A percentile compares a stretch with the other conserved stretches of the same genome.
Conservation (phyloP, 139 green algal species). For the Ulvella scutata region DNA sequence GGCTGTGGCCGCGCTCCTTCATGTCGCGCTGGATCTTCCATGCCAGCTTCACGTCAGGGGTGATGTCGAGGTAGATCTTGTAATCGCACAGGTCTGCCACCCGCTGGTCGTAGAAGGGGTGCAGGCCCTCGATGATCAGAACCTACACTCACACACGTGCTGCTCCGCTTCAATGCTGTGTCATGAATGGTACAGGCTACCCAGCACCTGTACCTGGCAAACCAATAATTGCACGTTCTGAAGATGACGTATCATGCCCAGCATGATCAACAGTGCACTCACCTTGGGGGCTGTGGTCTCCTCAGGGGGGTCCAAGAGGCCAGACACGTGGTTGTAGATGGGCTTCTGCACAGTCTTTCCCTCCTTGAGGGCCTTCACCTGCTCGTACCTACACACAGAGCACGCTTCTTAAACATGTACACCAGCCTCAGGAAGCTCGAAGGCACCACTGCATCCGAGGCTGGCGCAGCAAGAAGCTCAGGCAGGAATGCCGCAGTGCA, state of each 20-base stretch:
- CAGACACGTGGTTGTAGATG: slow-evolving; percentile 99
- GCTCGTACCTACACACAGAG: slow-evolving; percentile 4
- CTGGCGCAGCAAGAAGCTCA: too few species aligned
- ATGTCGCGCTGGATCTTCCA: slow-evolving; percentile 99
- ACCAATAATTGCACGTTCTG: not conserved
- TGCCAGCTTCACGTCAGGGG: slow-evolving; percentile 97
- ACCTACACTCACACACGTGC: slow-evolving; percentile 28
- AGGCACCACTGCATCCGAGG: too few species aligned
- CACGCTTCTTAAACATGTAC: too few species aligned
- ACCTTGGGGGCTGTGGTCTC: slow-evolving; percentile 74
- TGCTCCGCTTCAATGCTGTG: not conserved
- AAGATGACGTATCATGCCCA: not conserved
- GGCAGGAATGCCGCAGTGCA: too few species aligned
- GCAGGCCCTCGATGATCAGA: slow-evolving; percentile 95
- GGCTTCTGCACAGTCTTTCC: slow-evolving; percentile 95
- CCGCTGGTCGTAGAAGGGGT: slow-evolving; percentile 96
- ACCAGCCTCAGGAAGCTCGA: too few species aligned
- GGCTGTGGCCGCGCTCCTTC: slow-evolving; percentile 92
- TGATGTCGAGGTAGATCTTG: slow-evolving; percentile 99
- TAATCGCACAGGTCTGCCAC: slow-evolving; percentile 94
- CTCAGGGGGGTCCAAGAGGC: slow-evolving; percentile 90
- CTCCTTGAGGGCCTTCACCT: slow-evolving; percentile 92
- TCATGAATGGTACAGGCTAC: not conserved
- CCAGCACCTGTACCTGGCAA: not conserved
- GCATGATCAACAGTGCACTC: too few species aligned